Evolutionary conservation across 2,329 filamentous ascomycete species (phyloP).

Genomic region (Neofusicoccum sp.): DNA sequence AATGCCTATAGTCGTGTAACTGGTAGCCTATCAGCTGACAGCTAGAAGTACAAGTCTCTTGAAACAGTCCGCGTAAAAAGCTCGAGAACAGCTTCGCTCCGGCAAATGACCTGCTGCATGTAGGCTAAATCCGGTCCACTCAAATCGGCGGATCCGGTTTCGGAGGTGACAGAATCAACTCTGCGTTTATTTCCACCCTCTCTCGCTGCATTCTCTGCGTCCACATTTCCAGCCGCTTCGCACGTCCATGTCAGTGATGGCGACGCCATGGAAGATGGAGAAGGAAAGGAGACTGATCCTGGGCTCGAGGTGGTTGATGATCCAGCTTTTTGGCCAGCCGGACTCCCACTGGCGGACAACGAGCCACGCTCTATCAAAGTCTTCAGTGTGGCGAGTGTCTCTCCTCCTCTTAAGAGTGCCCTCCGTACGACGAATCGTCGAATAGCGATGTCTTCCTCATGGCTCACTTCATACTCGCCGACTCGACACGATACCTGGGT

Average conservation of each 20-base stretch:
- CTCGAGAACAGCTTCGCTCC: not conserved
- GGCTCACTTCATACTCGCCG: constrained; percentile 3
- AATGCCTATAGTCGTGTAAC: too few species aligned
- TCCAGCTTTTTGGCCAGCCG: not conserved
- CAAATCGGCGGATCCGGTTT: not conserved
- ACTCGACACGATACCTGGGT: not conserved
- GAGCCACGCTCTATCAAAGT: not conserved
- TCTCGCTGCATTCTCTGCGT: not conserved
- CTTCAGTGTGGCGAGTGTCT: not conserved
- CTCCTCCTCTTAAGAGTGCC: not conserved
- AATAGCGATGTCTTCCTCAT: not conserved
- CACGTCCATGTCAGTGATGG: too few species aligned
- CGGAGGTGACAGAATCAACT: too few species aligned
- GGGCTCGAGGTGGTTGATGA: not conserved
- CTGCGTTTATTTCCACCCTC: not conserved
- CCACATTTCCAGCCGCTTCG: too few species aligned
- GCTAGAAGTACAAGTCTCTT: not conserved
- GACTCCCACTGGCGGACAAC: not conserved
- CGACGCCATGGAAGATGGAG: not conserved
- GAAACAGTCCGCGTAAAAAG: not conserved
- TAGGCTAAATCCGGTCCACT: not conserved
- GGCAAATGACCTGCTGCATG: not conserved
- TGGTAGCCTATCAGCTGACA: too few species aligned
- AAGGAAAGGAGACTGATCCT: not conserved
- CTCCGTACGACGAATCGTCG: not conserved